phyloP scores from a whole-genome alignment of 257 asterid species.

The Knoxia roxburghii region DNA sequence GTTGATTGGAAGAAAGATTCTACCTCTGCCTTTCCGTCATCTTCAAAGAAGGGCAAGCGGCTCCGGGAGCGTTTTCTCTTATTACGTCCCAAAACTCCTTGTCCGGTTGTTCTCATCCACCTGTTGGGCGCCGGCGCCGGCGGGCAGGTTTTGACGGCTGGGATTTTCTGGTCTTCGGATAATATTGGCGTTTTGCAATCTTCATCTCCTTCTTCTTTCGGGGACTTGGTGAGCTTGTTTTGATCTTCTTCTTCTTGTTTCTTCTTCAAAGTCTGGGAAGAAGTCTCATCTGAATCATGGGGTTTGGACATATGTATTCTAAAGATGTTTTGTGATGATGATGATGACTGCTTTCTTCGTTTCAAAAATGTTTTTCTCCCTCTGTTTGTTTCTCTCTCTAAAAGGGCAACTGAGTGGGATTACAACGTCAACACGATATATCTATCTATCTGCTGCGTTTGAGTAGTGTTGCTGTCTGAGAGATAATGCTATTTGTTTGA shows the following conservation, averaged over 20 bases:
- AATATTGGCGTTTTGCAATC: constrained; percentile 27
- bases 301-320: constrained; percentile 19
- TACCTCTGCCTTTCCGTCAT: constrained; percentile 25
- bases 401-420: too few species aligned
- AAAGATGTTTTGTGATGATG: not conserved
- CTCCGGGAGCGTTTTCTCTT: constrained; percentile 20
- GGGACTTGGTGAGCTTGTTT: not conserved
- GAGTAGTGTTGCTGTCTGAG: not conserved
- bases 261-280: not conserved
- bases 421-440: not conserved
- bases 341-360: not conserved
- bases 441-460: not conserved
- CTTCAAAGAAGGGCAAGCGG: constrained; percentile 26
- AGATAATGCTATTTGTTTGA: not conserved
- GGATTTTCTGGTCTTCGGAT: constrained; percentile 23
- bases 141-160: constrained; percentile 24
- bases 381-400: too few species aligned
- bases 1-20: constrained; percentile 28
- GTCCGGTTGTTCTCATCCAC: not conserved
- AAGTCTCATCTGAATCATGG: constrained; percentile 1
- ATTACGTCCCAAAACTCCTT: not conserved
- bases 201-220: constrained; percentile 11
- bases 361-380: too few species aligned
- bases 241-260: not conserved
- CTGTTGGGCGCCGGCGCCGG: constrained; percentile 29